Base-by-base conservation (phyloP, 495 filamentous ascomycete species). In the Bacidia gigantensis region DNA sequence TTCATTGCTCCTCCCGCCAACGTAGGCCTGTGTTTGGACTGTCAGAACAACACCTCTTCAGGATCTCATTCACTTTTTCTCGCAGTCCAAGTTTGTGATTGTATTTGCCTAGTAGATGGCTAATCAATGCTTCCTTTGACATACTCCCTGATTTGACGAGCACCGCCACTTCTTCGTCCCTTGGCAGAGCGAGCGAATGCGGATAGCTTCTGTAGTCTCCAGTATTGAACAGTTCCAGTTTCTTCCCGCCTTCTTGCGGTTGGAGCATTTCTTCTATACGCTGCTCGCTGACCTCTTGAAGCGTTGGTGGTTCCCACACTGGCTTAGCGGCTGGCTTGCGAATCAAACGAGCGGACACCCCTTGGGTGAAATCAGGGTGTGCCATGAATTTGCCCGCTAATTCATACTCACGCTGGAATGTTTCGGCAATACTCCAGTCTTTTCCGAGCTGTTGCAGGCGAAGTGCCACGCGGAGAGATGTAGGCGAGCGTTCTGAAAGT, bases 351-450 rank as follows among this genome's bases (percentile, higher is more conserved):
- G 87, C 81, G 49, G 76, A 78, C 41, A 97, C 89, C 38, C 92
- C 92, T 65, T 87, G 81, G 43, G 77, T 76, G 65, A 97, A 98
- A 65, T 98, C 92, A 3, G 79, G 82, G 60, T 86, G 79, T 26
- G 67, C 63, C 90, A 97, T 95, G 72, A 97, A 96, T 48, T 76
- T 74, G 39, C 72, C 62, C 2, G 92, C 86, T 32, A 97, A 81
- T 56, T 78, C 70, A 65, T 88, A 72, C 69, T 98, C 92, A 32
- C 80, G 78, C 61, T 79, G 70, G 73, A 96, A 97, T 0, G 92
- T 79, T 65, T 90, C 75, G 3, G 72, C 63, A 58, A 97, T 95
- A 50, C 65, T 68, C 92, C 92, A 95, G 1, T 70, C 61, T 54
- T 64, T 61, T 50, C 87, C 87, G 23, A 85, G 65, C 51, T 80